Evolutionary conservation across 257 asterid species (phyloP).

Genomic region (Penstemon newberryi): DNA sequence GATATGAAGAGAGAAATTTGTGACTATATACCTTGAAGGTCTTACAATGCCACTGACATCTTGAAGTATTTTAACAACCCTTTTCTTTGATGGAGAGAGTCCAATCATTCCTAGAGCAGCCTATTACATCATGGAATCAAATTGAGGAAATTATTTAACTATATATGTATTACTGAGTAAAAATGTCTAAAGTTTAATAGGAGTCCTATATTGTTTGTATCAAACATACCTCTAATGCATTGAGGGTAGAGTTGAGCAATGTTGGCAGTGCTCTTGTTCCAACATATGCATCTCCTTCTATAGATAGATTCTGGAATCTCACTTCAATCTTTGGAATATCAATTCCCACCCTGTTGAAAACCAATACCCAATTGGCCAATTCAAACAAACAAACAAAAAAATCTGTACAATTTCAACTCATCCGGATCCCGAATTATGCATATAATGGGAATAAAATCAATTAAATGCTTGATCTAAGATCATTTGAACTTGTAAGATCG

Average conservation of each 20-base stretch:
- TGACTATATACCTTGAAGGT: constrained; percentile 67
- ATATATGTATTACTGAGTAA: background rate
- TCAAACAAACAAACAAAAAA: background rate
- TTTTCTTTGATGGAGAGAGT: constrained; percentile 71
- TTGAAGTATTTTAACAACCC: constrained; percentile 59
- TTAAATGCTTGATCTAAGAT: background rate
- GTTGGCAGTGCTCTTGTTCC: constrained; percentile 93
- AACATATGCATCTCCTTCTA: constrained; percentile 81
- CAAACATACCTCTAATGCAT: constrained; percentile 60
- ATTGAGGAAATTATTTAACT: background rate
- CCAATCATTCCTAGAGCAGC: constrained; percentile 56
- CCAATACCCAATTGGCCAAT: background rate
- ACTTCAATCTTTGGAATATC: constrained; percentile 86
- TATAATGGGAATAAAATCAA: background rate
- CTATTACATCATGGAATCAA: constrained; percentile 34
- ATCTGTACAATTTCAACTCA: background rate
- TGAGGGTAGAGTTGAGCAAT: constrained; percentile 69
- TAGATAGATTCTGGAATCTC: constrained; percentile 61
- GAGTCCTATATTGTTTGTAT: too few species aligned
- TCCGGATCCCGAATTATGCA: background rate
- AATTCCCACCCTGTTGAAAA: constrained; percentile 63
- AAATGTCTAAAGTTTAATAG: background rate
- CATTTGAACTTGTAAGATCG: too few species aligned
- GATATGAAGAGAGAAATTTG: background rate
- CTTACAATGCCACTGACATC: constrained; percentile 72